Evolutionary conservation across 805 yeast species (phyloP).

Genomic region (Limtongia smithiae): DNA sequence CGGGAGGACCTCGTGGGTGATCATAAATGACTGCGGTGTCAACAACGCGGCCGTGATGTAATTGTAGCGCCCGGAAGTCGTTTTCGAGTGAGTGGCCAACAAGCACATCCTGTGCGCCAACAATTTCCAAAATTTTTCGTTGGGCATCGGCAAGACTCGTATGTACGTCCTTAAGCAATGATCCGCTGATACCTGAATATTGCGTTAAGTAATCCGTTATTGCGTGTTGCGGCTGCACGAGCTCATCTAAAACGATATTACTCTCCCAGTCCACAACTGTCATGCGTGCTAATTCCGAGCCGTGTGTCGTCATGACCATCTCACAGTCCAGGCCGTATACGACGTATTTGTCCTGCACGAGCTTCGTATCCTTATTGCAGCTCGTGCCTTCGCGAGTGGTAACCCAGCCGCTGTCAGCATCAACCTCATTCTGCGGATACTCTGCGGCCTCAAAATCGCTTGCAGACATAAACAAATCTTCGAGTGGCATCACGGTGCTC

Average conservation of each 20-base stretch:
- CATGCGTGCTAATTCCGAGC: conserved; percentile 70
- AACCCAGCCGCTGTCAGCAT: conserved; percentile 44
- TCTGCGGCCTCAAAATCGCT: conserved; percentile 49
- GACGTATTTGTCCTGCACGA: conserved; percentile 15
- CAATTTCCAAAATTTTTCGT: conserved; percentile 44
- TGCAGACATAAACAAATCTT: conserved; percentile 51
- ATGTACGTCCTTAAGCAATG: conserved; percentile 56
- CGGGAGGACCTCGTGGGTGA: conserved; percentile 80
- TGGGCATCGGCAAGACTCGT: conserved; percentile 70
- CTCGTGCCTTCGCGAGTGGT: conserved; percentile 43
- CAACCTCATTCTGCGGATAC: conserved; percentile 45
- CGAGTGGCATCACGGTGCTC: conserved; percentile 25
- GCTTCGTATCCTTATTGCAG: conserved; percentile 38
- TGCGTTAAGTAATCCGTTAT: conserved; percentile 78
- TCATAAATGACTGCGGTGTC: conserved; percentile 75
- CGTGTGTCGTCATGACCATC: conserved; percentile 67
- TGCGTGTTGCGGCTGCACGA: conserved; percentile 71
- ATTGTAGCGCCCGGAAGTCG: conserved; percentile 66
- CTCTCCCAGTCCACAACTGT: conserved; percentile 55
- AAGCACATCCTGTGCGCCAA: conserved; percentile 59
- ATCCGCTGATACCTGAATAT: conserved; percentile 84
- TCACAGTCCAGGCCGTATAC: conserved; percentile 88
- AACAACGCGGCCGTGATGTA: conserved; percentile 69
- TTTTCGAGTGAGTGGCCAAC: conserved; percentile 90
- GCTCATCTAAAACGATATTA: conserved; percentile 58